Evolutionary conservation across 495 filamentous ascomycete species (phyloP).

Genomic region (Cladorrhinum samala): DNA sequence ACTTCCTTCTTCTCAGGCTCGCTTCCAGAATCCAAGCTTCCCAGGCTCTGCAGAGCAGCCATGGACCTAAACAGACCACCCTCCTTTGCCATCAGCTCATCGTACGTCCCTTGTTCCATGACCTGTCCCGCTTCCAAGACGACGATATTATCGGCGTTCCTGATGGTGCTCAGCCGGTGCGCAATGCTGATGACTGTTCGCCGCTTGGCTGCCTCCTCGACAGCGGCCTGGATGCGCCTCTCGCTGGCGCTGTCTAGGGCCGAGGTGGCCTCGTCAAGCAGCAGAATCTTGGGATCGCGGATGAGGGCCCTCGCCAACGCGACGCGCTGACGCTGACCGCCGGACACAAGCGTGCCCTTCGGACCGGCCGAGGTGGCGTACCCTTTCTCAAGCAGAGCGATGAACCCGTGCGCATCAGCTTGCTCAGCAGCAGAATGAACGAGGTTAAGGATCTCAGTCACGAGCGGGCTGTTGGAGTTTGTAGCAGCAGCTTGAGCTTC

Average conservation of each 20-base stretch:
- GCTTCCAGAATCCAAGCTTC: slow-evolving; percentile 22
- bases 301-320: slow-evolving; percentile 77
- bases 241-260: slow-evolving; percentile 91
- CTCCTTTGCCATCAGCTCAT: slow-evolving; percentile 51
- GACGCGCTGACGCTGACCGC: slow-evolving; percentile 58
- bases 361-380: slow-evolving; percentile 46
- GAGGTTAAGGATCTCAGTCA: slow-evolving; percentile 27
- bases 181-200: slow-evolving; percentile 91
- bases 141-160: slow-evolving; percentile 83
- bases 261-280: slow-evolving; percentile 89
- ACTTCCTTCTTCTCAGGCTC: neutral
- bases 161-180: slow-evolving; percentile 86
- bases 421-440: slow-evolving; percentile 29
- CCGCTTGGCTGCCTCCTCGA: slow-evolving; percentile 75
- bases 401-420: slow-evolving; percentile 36
- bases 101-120: slow-evolving; percentile 68
- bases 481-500: no score
- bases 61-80: slow-evolving; percentile 47
- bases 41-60: slow-evolving; percentile 46
- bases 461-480: slow-evolving; percentile 14
- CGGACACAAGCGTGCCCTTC: slow-evolving; percentile 42
- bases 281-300: slow-evolving; percentile 75
- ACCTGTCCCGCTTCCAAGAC: slow-evolving; percentile 76
- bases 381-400: slow-evolving; percentile 31
- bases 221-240: slow-evolving; percentile 80